Conservation (phyloP, 768 basidiomycete species). For the Chalciporus chontae region DNA sequence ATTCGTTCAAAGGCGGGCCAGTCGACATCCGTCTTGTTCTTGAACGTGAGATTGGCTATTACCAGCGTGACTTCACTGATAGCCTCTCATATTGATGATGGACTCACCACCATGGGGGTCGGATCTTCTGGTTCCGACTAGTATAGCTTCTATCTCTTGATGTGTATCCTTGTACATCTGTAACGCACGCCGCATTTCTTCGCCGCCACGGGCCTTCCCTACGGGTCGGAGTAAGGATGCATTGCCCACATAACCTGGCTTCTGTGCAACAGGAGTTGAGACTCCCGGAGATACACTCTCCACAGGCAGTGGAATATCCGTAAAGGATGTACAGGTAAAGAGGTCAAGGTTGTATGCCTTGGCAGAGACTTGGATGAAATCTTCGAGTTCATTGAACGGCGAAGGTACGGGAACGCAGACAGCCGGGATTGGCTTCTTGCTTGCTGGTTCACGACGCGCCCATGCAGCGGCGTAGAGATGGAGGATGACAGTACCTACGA, state of each 20-base stretch:
- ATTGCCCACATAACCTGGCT: conserved; percentile 2
- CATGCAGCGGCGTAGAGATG: conserved; percentile 82
- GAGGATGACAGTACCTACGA: conserved; percentile 86
- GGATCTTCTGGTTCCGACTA: conserved; percentile 83
- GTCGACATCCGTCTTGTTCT: conserved; percentile 77
- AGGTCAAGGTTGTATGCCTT: conserved; percentile 72
- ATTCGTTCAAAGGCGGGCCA: conserved; percentile 92
- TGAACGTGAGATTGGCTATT: conserved; percentile 67
- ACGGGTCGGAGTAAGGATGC: conserved; percentile 34
- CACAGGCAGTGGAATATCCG: conserved; percentile 43
- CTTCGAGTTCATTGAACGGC: conserved; percentile 80
- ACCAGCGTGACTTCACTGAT: background rate
- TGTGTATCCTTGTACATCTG: conserved; percentile 64
- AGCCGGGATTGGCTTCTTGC: conserved; percentile 50
- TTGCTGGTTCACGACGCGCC: conserved; percentile 38
- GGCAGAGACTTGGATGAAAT: conserved; percentile 69
- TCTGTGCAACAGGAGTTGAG: conserved; percentile 15
- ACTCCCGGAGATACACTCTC: conserved; percentile 45
- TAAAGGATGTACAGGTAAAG: conserved; percentile 34
- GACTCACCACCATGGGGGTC: conserved; percentile 92
- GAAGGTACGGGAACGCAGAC: conserved; percentile 90
- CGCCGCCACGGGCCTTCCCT: conserved; percentile 55
- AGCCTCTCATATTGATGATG: background rate
- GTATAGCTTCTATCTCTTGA: conserved; percentile 70
- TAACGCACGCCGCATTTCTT: conserved; percentile 78